Evolutionary conservation across 176 grass and related monocot species (phyloP).

Genomic region (Avena sativa): DNA sequence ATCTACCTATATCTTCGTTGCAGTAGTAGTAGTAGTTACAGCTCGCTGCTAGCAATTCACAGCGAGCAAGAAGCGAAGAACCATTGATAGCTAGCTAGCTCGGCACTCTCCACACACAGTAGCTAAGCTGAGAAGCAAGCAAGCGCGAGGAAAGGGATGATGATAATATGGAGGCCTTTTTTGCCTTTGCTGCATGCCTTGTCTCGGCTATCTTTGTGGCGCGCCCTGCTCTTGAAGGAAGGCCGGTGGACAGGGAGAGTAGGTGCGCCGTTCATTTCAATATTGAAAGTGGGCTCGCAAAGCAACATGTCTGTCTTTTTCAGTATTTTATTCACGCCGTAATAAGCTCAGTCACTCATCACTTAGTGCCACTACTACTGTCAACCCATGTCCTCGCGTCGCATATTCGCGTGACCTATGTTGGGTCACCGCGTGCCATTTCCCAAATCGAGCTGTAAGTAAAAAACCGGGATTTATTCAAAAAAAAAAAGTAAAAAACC

Average conservation of each 20-base stretch:
- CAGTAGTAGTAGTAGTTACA: not conserved
- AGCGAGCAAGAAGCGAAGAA: not conserved
- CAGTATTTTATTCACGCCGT: conserved; percentile 21
- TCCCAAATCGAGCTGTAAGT: too few species aligned
- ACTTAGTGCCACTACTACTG: too few species aligned
- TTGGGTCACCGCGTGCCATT: conserved; percentile 8
- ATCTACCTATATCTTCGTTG: not conserved
- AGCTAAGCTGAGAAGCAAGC: not conserved
- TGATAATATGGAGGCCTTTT: not conserved
- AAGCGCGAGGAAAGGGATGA: not conserved
- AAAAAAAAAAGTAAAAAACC: not conserved
- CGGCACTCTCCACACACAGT: not conserved
- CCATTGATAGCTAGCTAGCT: not conserved
- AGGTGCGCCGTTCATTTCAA: conserved; percentile 52
- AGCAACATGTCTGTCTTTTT: conserved; percentile 38
- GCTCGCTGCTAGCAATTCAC: not conserved
- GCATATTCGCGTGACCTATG: conserved; percentile 22
- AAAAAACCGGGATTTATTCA: not conserved
- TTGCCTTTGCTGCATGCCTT: conserved; percentile 13
- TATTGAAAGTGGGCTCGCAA: conserved; percentile 36
- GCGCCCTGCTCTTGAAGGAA: conserved; percentile 27
- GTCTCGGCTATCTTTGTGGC: not conserved
- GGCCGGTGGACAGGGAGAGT: conserved; percentile 34
- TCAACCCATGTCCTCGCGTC: conserved; percentile 18
- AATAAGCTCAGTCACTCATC: not conserved